Percentiles rank a stretch among this genome's conserved stretches.
These are phyloP conservation scores for Agrostemma githago DNA, from an alignment of 148 eudicot genomes.

Conservation along the genomic window DNA sequence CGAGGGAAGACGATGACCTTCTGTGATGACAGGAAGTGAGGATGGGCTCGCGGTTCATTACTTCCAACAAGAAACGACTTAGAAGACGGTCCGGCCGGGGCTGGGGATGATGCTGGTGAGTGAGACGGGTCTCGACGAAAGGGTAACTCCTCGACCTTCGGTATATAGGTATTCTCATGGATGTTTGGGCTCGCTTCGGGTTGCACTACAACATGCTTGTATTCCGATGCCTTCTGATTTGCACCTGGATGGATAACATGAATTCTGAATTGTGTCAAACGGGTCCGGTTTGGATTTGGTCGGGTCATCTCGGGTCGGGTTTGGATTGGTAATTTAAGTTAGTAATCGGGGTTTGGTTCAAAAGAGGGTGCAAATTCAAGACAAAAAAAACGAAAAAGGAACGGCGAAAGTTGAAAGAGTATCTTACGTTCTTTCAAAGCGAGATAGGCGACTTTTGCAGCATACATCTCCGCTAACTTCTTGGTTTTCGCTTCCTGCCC, in stretches of 20 bases:
- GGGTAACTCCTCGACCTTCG: not conserved
- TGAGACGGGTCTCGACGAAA: not conserved
- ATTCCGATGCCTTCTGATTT: conserved; percentile 8
- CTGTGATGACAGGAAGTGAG: not conserved
- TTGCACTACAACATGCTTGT: not conserved
- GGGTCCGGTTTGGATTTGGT: too few relatives aligned
- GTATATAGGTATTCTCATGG: not conserved
- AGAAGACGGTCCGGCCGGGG: too few relatives aligned
- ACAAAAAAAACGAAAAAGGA: too few relatives aligned
- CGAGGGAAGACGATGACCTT: conserved; percentile 27
- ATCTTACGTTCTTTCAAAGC: conserved; percentile 49
- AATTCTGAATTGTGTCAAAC: not conserved
- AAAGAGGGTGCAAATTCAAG: not conserved
- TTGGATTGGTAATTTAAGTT: too few relatives aligned
- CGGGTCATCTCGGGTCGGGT: too few relatives aligned
- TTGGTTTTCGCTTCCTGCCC: conserved; percentile 73
- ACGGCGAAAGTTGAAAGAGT: not conserved
- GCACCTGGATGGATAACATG: conserved; percentile 20
- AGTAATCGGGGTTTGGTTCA: too few relatives aligned
- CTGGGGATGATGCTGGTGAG: conserved; percentile 2
- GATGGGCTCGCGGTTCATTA: not conserved
- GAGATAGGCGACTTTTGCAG: conserved; percentile 68
- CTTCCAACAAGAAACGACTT: not conserved
- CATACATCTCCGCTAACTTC: conserved; percentile 71
- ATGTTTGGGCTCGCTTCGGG: not conserved